Base-by-base conservation (phyloP, 352 stramenopile species). In the Blastocystis sp. region DNA sequence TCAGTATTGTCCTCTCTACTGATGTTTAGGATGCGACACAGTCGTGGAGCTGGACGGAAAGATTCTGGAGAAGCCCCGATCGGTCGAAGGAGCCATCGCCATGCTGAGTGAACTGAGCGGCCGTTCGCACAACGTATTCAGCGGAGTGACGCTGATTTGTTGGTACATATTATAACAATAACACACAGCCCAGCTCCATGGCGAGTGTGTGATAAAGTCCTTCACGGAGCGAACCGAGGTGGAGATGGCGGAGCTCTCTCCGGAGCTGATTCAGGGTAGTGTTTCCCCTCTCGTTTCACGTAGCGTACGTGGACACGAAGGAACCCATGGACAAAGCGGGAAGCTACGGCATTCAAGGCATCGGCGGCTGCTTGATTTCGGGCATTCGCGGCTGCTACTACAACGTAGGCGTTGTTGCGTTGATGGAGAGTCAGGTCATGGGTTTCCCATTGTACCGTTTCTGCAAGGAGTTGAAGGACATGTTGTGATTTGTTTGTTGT, bases 301-400 rank as follows among this genome's bases (percentile, higher is more conserved):
- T 73, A 92, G 91, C 89, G 29, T 96, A 96, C 81, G 93, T 95
- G 61, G 88, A 89, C 34, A 95, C 91, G 0, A 91, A 91, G 1
- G 92, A 96, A 81, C 92, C 93, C 0, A 95, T 96, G 92, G 93
- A 96, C 87, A 96, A 96, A 84, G 91, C 92, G 0, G 92, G 93
- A 42, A 88, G 91, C 4, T 96, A 96, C 87, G 93, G 92, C 8
- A 92, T 96, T 65, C 92, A 96, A 88, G 92, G 92, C 87, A 40
- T 84, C 42, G 88, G 88, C 14, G 91, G 91, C 16, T 93, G 90
- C 79, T 94, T 96, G 69, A 90, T 96, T 14, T 85, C 87, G 29
- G 89, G 89, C 42, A 84, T 96, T 36, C 87, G 91, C n/a, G 93
- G 93, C 61, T 95, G 92, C 88, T 93, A 90, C 87, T 95, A 95